Conservation (phyloP, 2,329 filamentous ascomycete genomes). For the Fusarium sulawesiense region DNA sequence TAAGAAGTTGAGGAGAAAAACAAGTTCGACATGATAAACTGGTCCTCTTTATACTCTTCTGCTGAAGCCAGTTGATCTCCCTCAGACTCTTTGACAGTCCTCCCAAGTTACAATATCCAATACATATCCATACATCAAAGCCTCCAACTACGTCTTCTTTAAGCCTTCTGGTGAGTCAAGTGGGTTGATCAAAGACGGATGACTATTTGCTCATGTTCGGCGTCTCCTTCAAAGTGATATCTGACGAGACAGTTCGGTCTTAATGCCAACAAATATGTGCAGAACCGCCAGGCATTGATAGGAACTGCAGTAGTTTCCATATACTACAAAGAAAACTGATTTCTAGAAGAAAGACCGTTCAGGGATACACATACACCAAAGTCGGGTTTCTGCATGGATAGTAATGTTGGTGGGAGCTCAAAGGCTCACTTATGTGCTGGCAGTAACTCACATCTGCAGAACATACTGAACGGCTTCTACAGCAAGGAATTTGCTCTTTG, state of each 20-base stretch:
- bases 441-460: not conserved
- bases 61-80: not conserved
- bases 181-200: not conserved
- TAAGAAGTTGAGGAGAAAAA: not conserved
- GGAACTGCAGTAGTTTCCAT: not conserved
- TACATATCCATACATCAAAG: not conserved
- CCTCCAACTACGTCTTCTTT: not conserved
- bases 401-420: not conserved
- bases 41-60: not conserved
- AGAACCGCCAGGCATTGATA: not conserved
- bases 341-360: not conserved
- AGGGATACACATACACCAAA: not conserved
- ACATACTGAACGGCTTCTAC: not conserved
- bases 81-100: not conserved
- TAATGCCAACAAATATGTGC: not conserved
- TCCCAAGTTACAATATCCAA: not conserved
- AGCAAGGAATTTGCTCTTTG: accelerated
- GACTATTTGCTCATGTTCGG: not conserved
- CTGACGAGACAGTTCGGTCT: not conserved
- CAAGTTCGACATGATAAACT: not conserved
- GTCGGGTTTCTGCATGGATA: not conserved
- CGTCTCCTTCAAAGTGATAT: not conserved
- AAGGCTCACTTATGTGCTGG: not conserved
- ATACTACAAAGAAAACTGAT: not conserved
- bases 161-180: not conserved